These are phyloP conservation scores for Boletus sp. DNA, from an alignment of 768 basidiomycete genomes.

Conservation along the genomic window DNA sequence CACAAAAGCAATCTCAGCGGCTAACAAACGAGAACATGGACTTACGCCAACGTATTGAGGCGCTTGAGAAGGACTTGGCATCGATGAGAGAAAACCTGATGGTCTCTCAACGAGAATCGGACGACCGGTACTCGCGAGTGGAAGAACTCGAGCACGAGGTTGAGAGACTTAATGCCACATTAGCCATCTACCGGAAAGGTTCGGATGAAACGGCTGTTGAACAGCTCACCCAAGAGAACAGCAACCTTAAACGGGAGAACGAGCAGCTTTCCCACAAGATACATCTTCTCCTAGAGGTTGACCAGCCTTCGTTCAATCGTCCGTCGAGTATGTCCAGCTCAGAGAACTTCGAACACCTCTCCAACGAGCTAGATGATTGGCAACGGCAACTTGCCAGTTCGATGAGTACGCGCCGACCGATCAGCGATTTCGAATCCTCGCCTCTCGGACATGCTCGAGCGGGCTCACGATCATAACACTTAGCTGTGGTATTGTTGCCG, in stretches of 20 bases:
- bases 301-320: slow-evolving; percentile 69
- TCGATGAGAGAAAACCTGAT: slow-evolving; percentile 66
- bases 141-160: slow-evolving; percentile 82
- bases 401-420: slow-evolving; percentile 66
- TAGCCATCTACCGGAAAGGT: slow-evolving; percentile 71
- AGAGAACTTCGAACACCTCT: slow-evolving; percentile 79
- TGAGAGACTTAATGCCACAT: slow-evolving; percentile 67
- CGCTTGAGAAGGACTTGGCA: slow-evolving; percentile 73
- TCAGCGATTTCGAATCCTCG: slow-evolving; percentile 69
- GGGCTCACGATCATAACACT: slow-evolving; percentile 49
- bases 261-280: slow-evolving; percentile 91
- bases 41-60: slow-evolving; percentile 65
- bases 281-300: slow-evolving; percentile 81
- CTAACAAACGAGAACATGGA: slow-evolving; percentile 75
- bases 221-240: slow-evolving; percentile 80
- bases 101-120: slow-evolving; percentile 72
- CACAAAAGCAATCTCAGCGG: slow-evolving; percentile 72
- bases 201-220: slow-evolving; percentile 76
- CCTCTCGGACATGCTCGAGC: slow-evolving; percentile 54
- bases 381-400: slow-evolving; percentile 79
- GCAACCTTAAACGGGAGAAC: slow-evolving; percentile 76
- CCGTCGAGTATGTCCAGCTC: slow-evolving; percentile 77
- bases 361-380: slow-evolving; percentile 83
- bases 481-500: slow-evolving; percentile 7
- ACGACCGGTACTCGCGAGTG: slow-evolving; percentile 70